Evolutionary conservation across 345 rosid genomes (phyloP).

Genomic region (Erucastrum elatum): DNA sequence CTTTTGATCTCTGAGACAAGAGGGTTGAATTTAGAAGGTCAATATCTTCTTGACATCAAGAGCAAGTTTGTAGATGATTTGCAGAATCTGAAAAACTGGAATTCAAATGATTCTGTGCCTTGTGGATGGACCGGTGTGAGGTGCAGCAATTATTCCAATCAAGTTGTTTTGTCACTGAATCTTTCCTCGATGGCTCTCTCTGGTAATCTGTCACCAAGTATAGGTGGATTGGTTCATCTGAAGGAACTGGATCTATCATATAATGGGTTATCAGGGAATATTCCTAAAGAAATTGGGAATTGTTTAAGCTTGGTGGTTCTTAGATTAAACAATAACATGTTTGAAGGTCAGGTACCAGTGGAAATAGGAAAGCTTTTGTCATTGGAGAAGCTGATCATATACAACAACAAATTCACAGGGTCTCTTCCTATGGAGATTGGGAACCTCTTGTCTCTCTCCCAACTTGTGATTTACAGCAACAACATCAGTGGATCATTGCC

Average conservation of each 20-base stretch:
- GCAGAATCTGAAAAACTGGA: conserved; percentile 58
- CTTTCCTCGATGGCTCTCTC: conserved; percentile 64
- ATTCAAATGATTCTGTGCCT: conserved; percentile 64
- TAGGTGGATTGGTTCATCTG: conserved; percentile 68
- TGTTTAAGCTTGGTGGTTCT: conserved; percentile 62
- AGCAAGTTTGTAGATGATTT: conserved; percentile 48
- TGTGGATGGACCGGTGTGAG: conserved; percentile 81
- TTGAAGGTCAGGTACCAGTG: conserved; percentile 60
- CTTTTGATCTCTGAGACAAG: conserved; percentile 43
- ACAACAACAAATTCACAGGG: conserved; percentile 76
- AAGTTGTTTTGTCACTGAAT: conserved; percentile 55
- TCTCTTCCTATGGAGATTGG: conserved; percentile 73
- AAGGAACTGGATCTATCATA: conserved; percentile 67
- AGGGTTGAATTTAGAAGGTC: conserved; percentile 71
- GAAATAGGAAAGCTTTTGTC: conserved; percentile 52
- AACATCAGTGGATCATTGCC: conserved; percentile 73
- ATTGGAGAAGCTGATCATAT: conserved; percentile 56
- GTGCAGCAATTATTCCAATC: conserved; percentile 47
- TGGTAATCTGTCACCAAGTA: conserved; percentile 69
- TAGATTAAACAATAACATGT: conserved; percentile 57
- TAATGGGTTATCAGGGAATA: conserved; percentile 53
- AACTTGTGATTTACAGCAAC: conserved; percentile 69
- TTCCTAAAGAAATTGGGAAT: conserved; percentile 65
- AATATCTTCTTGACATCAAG: conserved; percentile 63
- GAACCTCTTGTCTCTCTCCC: conserved; percentile 54